phyloP scores from a whole-genome alignment of 768 basidiomycete genomes.

The Trametes maxima region DNA sequence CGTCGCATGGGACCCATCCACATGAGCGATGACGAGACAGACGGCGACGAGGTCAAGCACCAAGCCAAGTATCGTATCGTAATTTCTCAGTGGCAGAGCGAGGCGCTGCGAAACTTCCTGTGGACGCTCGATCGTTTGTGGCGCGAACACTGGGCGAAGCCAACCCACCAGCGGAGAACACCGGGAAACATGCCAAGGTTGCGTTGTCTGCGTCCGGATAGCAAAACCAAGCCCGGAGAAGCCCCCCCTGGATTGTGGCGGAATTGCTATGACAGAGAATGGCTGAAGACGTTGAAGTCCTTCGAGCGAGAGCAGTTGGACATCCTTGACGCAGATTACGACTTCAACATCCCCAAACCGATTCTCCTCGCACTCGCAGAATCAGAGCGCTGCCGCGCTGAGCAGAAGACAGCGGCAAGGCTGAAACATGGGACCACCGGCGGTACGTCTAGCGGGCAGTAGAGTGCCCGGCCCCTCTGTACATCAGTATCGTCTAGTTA shows the following conservation, averaged over 20 bases:
- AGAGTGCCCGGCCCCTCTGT: no score
- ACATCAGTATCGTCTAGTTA: no score
- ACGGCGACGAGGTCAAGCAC: not conserved
- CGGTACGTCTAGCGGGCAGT: no score
- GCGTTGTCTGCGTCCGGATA: not conserved
- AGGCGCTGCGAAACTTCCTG: not conserved
- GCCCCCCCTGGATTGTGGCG: not conserved
- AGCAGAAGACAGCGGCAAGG: no score
- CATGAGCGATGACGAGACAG: conserved; percentile 12
- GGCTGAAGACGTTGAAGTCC: not conserved
- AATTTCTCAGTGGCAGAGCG: conserved; percentile 4
- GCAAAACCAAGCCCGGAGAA: not conserved
- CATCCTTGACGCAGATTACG: conserved; percentile 1
- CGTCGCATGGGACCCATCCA: not conserved
- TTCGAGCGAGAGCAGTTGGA: not conserved
- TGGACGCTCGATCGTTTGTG: not conserved
- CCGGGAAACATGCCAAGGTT: not conserved
- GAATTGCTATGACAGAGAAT: conserved; percentile 1
- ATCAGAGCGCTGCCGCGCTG: no score
- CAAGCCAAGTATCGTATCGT: not conserved
- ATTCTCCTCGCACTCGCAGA: not conserved
- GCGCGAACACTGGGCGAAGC: not conserved
- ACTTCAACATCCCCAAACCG: not conserved
- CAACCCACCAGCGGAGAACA: not conserved
- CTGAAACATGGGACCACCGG: no score